phyloP scores from a whole-genome alignment of 1,284 basidiomycete species.

The Ceratobasidium theobromae region DNA sequence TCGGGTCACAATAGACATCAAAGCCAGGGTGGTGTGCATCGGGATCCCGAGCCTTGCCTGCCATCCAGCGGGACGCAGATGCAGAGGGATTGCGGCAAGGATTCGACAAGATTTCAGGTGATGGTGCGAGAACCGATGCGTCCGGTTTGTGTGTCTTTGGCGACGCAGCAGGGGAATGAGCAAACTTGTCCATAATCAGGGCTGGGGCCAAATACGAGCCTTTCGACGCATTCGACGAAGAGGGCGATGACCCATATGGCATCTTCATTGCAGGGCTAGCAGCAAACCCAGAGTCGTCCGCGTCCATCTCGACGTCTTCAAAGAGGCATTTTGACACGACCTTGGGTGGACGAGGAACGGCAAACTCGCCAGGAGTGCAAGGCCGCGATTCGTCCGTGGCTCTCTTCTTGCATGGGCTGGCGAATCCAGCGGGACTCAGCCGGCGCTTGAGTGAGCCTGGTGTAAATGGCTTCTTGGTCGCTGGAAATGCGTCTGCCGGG shows the following conservation, averaged over 20 bases:
- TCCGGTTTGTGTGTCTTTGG: constrained; percentile 22
- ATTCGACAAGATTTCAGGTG: constrained; percentile 22
- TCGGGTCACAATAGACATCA: constrained; percentile 29
- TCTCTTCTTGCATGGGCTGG: constrained; percentile 28
- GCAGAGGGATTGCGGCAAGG: neutral
- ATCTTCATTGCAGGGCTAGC: constrained; percentile 22
- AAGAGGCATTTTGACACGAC: constrained; percentile 24
- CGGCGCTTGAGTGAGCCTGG: constrained; percentile 27
- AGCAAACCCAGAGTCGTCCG: constrained; percentile 25
- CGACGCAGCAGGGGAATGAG: neutral
- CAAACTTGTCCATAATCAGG: neutral
- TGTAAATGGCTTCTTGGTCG: constrained; percentile 18
- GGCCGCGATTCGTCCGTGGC: constrained; percentile 7
- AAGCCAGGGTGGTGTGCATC: constrained; percentile 26
- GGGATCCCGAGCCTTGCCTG: constrained; percentile 5
- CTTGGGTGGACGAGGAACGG: constrained; percentile 5
- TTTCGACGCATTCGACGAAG: neutral
- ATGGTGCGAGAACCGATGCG: constrained; percentile 6
- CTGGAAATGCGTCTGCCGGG: neutral
- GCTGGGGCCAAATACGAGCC: constrained; percentile 4
- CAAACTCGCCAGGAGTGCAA: constrained; percentile 27
- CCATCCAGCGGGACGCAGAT: constrained; percentile 1
- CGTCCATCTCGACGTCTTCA: constrained; percentile 28
- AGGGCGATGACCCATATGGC: constrained; percentile 3
- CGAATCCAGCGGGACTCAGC: constrained; percentile 8